phyloP scores from a whole-genome alignment of 441 rosid genomes.

The Jatropha multifida region DNA sequence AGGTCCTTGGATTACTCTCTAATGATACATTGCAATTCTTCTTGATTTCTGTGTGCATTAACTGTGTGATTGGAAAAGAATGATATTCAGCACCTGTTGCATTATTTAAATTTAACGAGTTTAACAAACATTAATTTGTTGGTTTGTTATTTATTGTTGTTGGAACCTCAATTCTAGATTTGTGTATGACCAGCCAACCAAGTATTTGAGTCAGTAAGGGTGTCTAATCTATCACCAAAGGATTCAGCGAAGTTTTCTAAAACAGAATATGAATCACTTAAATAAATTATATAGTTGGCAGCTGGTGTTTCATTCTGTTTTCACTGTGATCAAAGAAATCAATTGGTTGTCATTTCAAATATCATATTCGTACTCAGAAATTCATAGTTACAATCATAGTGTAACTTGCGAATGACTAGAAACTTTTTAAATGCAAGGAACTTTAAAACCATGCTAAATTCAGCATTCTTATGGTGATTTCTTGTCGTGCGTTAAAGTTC shows the following conservation, averaged over 20 bases:
- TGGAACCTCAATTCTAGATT: background rate
- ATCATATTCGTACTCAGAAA: background rate
- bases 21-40: background rate
- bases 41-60: background rate
- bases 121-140: background rate
- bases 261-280: background rate
- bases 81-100: background rate
- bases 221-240: background rate
- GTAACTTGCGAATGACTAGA: background rate
- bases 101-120: background rate
- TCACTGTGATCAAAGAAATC: background rate
- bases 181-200: background rate
- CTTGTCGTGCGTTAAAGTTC: background rate
- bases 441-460: background rate
- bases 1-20: background rate
- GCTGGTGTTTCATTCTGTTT: background rate
- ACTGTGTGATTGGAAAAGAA: background rate
- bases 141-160: background rate
- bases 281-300: background rate
- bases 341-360: background rate
- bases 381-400: background rate
- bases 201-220: background rate
- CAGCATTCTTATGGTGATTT: background rate
- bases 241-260: background rate
- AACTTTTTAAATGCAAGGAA: background rate